Percentiles rank a stretch among this genome's conserved stretches.
Conservation (phyloP, 1,139 yeast genomes). For the Saccharomyces pastorianus region DNA sequence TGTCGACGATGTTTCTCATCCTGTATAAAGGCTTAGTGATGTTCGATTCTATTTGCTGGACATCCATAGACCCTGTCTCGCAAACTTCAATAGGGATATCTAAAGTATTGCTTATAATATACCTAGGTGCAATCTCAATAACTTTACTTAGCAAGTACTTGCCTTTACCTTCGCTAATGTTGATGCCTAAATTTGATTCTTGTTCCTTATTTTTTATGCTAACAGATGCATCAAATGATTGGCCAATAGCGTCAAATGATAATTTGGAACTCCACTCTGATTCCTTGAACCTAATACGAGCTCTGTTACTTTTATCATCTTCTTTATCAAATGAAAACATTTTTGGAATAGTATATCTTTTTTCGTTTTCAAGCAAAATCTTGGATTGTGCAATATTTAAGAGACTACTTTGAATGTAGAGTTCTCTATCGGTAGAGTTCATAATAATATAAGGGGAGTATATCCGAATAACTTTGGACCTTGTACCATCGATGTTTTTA, state of each 20-base stretch:
- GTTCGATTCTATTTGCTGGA: constrained; percentile 40
- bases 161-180: constrained; percentile 81
- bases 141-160: constrained; percentile 70
- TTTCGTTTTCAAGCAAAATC: constrained; percentile 22
- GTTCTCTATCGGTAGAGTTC: constrained; percentile 67
- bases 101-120: constrained; percentile 58
- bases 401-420: constrained; percentile 56
- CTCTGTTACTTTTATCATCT: constrained; percentile 56
- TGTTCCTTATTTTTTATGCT: constrained; percentile 49
- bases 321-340: constrained; percentile 77
- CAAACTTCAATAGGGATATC: constrained; percentile 47
- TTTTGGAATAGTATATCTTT: constrained; percentile 45
- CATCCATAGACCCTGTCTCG: constrained; percentile 58
- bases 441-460: constrained; percentile 78
- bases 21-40: constrained; percentile 54
- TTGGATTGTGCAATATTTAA: constrained; percentile 43
- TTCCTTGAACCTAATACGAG: constrained; percentile 58
- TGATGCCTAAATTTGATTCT: constrained; percentile 71
- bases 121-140: constrained; percentile 76
- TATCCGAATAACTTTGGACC: constrained; percentile 56
- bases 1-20: constrained; percentile 30
- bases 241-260: constrained; percentile 88
- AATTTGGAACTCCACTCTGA: constrained; percentile 71
- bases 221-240: constrained; percentile 57
- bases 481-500: constrained; percentile 37